Percentiles rank a stretch among this genome's conserved stretches.
Conservation (phyloP, 2,329 filamentous ascomycete species). For the Proliferodiscus dingleyae region DNA sequence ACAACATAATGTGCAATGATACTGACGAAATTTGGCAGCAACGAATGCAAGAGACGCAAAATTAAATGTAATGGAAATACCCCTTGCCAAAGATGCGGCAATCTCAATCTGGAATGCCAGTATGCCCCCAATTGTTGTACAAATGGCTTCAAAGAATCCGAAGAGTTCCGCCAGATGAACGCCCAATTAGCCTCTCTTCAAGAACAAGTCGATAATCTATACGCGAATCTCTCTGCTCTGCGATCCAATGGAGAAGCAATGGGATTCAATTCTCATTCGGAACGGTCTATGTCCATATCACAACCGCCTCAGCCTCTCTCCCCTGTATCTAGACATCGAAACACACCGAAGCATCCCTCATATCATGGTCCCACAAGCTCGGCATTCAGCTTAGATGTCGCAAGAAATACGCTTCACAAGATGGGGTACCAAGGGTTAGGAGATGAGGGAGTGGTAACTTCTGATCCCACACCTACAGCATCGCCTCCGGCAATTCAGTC, state of each 20-base stretch:
- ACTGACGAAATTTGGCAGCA: slow-evolving; percentile 36
- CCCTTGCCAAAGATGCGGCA: slow-evolving; percentile 63
- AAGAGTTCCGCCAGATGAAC: slow-evolving; percentile 81
- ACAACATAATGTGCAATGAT: neutral
- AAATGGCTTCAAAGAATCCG: slow-evolving; percentile 85
- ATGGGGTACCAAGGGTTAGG: slow-evolving; percentile 75
- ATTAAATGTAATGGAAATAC: slow-evolving; percentile 70
- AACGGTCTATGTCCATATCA: slow-evolving; percentile 26
- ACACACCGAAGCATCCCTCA: slow-evolving; percentile 41
- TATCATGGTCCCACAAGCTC: slow-evolving; percentile 85
- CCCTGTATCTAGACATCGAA: slow-evolving; percentile 19
- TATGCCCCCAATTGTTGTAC: slow-evolving; percentile 64
- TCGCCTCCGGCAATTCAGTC: slow-evolving; percentile 26
- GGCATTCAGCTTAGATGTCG: slow-evolving; percentile 79
- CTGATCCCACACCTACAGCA: slow-evolving; percentile 44
- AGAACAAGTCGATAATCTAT: slow-evolving; percentile 76
- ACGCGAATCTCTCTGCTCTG: slow-evolving; percentile 59
- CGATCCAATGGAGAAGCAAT: slow-evolving; percentile 17
- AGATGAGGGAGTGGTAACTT: slow-evolving; percentile 54
- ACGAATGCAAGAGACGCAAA: slow-evolving; percentile 71
- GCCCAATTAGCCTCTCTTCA: slow-evolving; percentile 70
- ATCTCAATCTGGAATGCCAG: slow-evolving; percentile 60
- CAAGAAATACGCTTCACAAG: slow-evolving; percentile 78
- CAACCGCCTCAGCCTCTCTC: slow-evolving; percentile 21
- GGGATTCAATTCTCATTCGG: slow-evolving; percentile 17